Evolutionary conservation across 257 asterid species (phyloP), one percentile per base, ranked within the genome.

Genomic region (Cynanchum wilfordii): DNA sequence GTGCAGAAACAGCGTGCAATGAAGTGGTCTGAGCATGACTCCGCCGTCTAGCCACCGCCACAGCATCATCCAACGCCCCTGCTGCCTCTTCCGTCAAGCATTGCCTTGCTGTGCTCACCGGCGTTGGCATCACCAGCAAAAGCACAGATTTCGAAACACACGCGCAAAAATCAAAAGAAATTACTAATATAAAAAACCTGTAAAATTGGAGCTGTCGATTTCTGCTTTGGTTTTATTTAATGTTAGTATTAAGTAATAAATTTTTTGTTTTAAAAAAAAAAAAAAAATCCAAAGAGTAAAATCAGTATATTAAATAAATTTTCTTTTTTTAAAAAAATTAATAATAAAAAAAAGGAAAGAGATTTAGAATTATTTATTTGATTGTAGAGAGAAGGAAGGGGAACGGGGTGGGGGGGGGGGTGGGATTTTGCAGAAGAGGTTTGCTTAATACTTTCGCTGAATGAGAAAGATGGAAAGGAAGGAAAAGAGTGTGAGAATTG

Each of bases 1-100:
- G 82, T 11, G 99, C 90, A 5, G 97, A 94, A 3, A 91, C 87
- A 3, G 86, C 90, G 84, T 94, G 98, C 64, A 91, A 70, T 24
- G 99, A 88, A 27, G 99, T 94, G 58, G 97, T 91, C 79, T 94
- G 99, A 54, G 97, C 76, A 84, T 94, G 98, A 83, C 86, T 81
- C 76, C 99, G 86, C 24, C 97, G 87, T 58, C 84, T 87, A 17
- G 99, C 97, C 64, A 88, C 95, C 0, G 88, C 68, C 1, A 89
- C 93, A 10, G 99, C 99, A 50, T 89, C 97, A 85, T 89, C 96
- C 72, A 91, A 57, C 3, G 89, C 90, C n/a, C 85, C 78, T 5
- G 85, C 96, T 19, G 99, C 95, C 75, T 79, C 88, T 29, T 84
- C 93, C 62, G 98, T 87, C 77, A 94, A 83, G 86, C 89, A 91